Evolutionary conservation across 305 asterid species (phyloP), one percentile per base, ranked within the genome.

Genomic region (Petunia hybrid): DNA sequence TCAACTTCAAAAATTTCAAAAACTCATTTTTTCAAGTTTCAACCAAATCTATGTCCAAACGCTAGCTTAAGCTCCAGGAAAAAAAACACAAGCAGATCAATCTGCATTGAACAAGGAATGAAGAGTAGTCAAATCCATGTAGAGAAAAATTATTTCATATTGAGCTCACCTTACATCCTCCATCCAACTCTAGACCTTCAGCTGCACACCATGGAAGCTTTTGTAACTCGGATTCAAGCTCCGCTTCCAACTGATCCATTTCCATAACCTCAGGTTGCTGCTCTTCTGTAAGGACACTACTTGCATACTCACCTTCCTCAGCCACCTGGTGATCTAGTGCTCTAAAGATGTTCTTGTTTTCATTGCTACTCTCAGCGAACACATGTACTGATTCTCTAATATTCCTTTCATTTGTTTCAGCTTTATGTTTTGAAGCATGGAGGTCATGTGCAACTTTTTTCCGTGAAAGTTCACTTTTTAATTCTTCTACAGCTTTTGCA

Each of bases 211-310:
- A 88, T 1, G 92, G 97, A 83, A 94, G 94, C 85, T 93, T 94
- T 81, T 89, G 90, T 13, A 94, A 84, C 82, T 94, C 97, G 1
- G 85, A 87, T 78, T 91, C 91, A 0, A 94, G 88, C 86, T 93
- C 97, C n/a, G 92, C 92, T 89, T 91, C 97, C 81, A 94, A 82
- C 79, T 83, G 91, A 86, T 92, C 92, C 92, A 94, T 88, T 84
- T 91, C 96, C 85, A 89, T 43, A 46, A 86, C 91, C 80, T 94
- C 93, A 3, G 89, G 92, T 64, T 70, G 89, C 83, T 77, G 91
- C 67, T 90, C 90, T 65, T 86, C 92, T 7, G 84, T 87, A 68
- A 88, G 70, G 80, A 76, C 88, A 51, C 87, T 86, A 65, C 89
- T 89, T 31, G 82, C 78, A 77, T 78, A 85, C 81, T 86, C 91